Evolutionary conservation across 176 grass and related monocot genomes (phyloP).

Genomic region (Oryza australiensis): DNA sequence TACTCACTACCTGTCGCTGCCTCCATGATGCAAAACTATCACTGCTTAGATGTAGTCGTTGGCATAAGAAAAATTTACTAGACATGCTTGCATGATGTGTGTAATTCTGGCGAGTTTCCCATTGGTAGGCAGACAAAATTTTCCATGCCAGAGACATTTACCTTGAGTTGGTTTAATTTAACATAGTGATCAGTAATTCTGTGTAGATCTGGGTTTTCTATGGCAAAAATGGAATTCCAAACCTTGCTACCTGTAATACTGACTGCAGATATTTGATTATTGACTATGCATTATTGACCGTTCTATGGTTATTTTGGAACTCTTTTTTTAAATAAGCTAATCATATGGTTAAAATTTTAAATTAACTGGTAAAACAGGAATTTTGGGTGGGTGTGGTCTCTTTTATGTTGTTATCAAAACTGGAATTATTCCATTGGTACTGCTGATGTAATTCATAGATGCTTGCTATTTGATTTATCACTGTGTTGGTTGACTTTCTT

Average conservation of each 20-base stretch:
- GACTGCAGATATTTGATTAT: neutral
- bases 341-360: neutral
- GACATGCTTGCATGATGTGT: neutral
- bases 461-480: neutral
- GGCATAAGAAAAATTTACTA: neutral
- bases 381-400: neutral
- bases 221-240: neutral
- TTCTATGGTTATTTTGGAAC: neutral
- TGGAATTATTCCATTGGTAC: neutral
- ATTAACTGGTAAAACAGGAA: neutral
- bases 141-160: too few species aligned
- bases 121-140: neutral
- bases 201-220: neutral
- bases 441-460: neutral
- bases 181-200: neutral
- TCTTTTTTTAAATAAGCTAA: neutral
- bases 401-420: neutral
- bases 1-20: too few species aligned
- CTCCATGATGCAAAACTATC: neutral
- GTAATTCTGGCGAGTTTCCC: neutral
- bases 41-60: neutral
- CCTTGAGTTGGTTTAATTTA: neutral
- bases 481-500: neutral
- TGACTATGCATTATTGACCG: neutral
- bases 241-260: neutral